These are phyloP conservation scores for Zymoseptoria passerinii DNA, from an alignment of 2,329 filamentous ascomycete species.

Conservation along the genomic window DNA sequence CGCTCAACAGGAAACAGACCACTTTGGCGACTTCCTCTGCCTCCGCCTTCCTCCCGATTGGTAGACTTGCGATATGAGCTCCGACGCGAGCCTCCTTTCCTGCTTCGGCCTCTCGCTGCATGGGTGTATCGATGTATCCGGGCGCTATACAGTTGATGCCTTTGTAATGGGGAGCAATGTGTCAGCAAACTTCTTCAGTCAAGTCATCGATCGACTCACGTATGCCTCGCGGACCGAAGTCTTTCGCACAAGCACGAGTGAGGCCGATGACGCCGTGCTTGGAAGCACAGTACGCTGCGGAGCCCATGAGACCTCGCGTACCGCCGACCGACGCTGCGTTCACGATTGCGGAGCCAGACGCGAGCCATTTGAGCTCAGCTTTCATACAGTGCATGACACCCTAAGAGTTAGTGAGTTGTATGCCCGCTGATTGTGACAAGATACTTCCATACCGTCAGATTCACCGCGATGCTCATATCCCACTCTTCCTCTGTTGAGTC, in stretches of 20 bases:
- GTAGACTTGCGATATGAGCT: constrained; percentile 2
- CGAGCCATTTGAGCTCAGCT: constrained; percentile 37
- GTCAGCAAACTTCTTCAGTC: neutral
- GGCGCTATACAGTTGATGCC: constrained; percentile 19
- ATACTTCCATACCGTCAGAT: constrained; percentile 7
- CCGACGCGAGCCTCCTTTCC: neutral
- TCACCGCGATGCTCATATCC: constrained; percentile 23
- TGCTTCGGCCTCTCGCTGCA: constrained; percentile 18
- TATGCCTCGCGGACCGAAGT: constrained; percentile 14
- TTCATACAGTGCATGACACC: constrained; percentile 44
- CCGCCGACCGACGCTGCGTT: constrained; percentile 42
- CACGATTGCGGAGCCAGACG: constrained; percentile 48
- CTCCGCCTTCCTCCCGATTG: constrained; percentile 12
- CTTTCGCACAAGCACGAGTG: constrained; percentile 15
- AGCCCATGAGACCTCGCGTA: constrained; percentile 14
- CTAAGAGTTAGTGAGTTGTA: neutral
- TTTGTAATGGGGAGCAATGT: neutral
- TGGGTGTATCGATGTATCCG: constrained; percentile 29
- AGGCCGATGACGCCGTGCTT: constrained; percentile 22
- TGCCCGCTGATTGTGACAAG: neutral
- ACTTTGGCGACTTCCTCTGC: constrained; percentile 36
- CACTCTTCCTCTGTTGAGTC: constrained; percentile 24
- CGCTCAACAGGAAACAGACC: constrained; percentile 41
- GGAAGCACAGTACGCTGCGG: constrained; percentile 9
- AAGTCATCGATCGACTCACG: neutral